These are phyloP conservation scores for Schizophyllum amplum DNA, from an alignment of 1,284 basidiomycete genomes.

Conservation along the genomic window DNA sequence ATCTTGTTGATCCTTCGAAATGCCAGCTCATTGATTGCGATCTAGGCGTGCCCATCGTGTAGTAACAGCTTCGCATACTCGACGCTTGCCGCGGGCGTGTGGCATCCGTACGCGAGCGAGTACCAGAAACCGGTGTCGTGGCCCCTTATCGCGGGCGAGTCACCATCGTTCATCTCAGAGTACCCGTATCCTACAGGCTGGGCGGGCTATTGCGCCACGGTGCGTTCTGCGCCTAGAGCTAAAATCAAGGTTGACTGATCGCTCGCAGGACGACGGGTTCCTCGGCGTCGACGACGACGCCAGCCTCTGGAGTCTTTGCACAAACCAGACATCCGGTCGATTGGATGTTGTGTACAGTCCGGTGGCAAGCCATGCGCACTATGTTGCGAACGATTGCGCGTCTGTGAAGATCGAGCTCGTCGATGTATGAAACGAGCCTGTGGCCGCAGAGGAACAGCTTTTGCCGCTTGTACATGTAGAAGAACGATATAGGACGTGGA, in stretches of 20 bases:
- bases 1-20: background rate
- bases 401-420: conserved; percentile 4
- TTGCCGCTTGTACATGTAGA: too few species aligned
- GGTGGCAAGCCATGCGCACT: conserved; percentile 16
- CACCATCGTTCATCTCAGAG: background rate
- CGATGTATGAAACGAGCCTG: too few species aligned
- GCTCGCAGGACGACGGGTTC: background rate
- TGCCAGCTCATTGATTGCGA: too few species aligned
- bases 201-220: background rate
- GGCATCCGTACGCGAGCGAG: background rate
- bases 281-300: conserved; percentile 10
- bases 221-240: background rate
- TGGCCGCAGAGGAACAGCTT: too few species aligned
- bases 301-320: conserved; percentile 19
- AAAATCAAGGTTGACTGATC: background rate
- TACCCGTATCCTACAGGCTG: background rate
- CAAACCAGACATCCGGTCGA: conserved; percentile 15
- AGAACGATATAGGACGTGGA: too few species aligned
- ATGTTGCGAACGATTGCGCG: conserved; percentile 11
- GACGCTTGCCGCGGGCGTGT: background rate
- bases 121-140: background rate
- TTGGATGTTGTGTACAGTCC: conserved; percentile 17
- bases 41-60: background rate
- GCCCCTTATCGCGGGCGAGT: background rate
- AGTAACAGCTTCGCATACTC: background rate